Evolutionary conservation across 805 yeast genomes (phyloP), one percentile per base, ranked within the genome.

Genomic region (Wickerhamiella allomyrinae): DNA sequence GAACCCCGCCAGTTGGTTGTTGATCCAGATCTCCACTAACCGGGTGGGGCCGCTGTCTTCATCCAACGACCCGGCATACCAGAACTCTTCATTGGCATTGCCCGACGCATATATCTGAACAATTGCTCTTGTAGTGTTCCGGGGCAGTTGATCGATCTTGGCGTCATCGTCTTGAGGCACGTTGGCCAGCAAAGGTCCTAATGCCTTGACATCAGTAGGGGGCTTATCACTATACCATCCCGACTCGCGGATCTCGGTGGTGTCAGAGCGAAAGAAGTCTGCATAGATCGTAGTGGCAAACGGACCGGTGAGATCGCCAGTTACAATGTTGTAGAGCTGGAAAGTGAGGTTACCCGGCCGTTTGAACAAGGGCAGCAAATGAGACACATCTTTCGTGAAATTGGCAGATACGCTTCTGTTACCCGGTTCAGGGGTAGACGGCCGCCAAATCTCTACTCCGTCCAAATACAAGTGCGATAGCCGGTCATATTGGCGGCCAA

Each of bases 51-150:
- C 45, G 5, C 36, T 37, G 8, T 27, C 17, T 3, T 14, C 13
- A 14, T 20, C 29, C 8, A 20, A 14, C 21, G 21, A 14, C 7
- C 13, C 9, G 6, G 36, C 24, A 57, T 77, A 83, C 89, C 91
- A 83, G 52, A 79, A 79, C 56, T 84, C 93, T 58, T 83, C 94
- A 22, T 69, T 74, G 2, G 76, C 77, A 51, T 79, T 80, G 2
- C 89, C 94, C 17, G 81, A 72, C 10, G 78, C 73, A 49, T 71
- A 74, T 6, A 83, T 57, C 7, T 76, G 66, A 21, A 82, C 46
- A 23, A 56, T 50, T 40, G 74, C 73, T 44, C 74, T 65, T 2
- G 82, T 74, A 7, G 84, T 75, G 53, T 77, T 76, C 19, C 58
- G 53, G 2, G 70, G 51, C 27, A 79, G 58, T 9, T 53, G 52